These are phyloP conservation scores for Fusarium devonianum DNA, from an alignment of 2,329 filamentous ascomycete genomes.

Conservation along the genomic window DNA sequence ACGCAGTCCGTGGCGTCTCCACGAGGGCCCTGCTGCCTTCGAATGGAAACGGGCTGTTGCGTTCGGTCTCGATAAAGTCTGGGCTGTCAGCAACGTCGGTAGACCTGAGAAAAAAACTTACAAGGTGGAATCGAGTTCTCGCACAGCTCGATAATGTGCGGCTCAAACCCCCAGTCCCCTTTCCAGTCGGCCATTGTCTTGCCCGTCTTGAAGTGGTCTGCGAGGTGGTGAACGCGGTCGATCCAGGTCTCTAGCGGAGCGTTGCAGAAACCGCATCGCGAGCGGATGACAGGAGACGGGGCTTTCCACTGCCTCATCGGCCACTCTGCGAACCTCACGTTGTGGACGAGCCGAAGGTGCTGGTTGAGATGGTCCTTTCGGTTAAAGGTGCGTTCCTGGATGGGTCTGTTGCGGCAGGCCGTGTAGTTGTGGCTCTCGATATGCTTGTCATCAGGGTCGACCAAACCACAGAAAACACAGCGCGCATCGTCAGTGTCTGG, in stretches of 20 bases:
- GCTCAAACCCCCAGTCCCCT: slow-evolving; percentile 53
- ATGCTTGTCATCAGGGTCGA: slow-evolving; percentile 45
- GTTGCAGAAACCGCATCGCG: slow-evolving; percentile 52
- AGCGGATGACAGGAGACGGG: slow-evolving; percentile 46
- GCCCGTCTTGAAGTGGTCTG: slow-evolving; percentile 52
- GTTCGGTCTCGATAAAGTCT: slow-evolving; percentile 37
- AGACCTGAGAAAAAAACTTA: slow-evolving; percentile 16
- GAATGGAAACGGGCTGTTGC: slow-evolving; percentile 32
- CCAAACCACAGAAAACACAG: slow-evolving; percentile 51
- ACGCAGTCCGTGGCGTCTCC: slow-evolving; percentile 31
- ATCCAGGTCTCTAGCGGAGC: slow-evolving; percentile 48
- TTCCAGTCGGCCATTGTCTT: slow-evolving; percentile 53
- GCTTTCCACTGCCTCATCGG: slow-evolving; percentile 48
- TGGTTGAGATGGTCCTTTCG: slow-evolving; percentile 54
- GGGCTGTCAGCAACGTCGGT: background rate
- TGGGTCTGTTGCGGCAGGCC: slow-evolving; percentile 58
- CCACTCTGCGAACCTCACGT: slow-evolving; percentile 47
- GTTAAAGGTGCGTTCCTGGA: slow-evolving; percentile 54
- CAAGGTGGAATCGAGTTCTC: slow-evolving; percentile 53
- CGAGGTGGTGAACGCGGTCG: slow-evolving; percentile 47
- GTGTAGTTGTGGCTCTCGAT: slow-evolving; percentile 48
- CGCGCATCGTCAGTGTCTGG: slow-evolving; percentile 35
- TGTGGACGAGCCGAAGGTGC: slow-evolving; percentile 51
- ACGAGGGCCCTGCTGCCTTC: slow-evolving; percentile 27
- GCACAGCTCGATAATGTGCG: slow-evolving; percentile 47